Percentiles rank a stretch among this genome's conserved stretches.
Conservation (phyloP, 2,329 filamentous ascomycete species). For the Sclerotinia subarctica region DNA sequence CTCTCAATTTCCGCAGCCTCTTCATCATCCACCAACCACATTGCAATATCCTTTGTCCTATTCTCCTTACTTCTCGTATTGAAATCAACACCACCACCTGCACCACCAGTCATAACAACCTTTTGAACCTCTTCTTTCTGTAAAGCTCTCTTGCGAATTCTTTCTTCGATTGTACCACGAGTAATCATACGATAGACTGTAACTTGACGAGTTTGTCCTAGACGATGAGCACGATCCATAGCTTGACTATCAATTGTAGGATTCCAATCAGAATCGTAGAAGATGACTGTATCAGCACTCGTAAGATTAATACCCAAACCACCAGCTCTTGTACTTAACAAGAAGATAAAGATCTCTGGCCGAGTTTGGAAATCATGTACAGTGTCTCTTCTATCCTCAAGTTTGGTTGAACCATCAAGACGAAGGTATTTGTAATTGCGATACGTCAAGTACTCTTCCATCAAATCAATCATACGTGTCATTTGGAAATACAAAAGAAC, state of each 20-base stretch:
- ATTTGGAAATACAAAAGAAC: constrained; percentile 99
- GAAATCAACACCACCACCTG: constrained; percentile 85
- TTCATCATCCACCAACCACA: constrained; percentile 98
- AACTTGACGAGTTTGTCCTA: constrained; percentile 92
- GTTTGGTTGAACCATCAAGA: constrained; percentile 92
- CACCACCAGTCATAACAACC: constrained; percentile 88
- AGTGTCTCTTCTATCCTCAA: constrained; percentile 94
- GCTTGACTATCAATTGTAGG: constrained; percentile 97
- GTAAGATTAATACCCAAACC: constrained; percentile 98
- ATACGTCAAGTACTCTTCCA: constrained; percentile 98
- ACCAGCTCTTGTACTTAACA: constrained; percentile 92
- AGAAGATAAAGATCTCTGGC: constrained; percentile 94
- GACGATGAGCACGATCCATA: constrained; percentile 97
- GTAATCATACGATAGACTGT: constrained; percentile 98
- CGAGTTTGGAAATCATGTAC: constrained; percentile 95
- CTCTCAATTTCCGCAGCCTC: constrained; percentile 91
- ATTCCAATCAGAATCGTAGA: constrained; percentile 99
- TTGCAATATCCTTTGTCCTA: constrained; percentile 93
- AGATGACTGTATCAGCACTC: constrained; percentile 95
- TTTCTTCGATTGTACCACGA: constrained; percentile 93
- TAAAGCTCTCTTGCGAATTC: constrained; percentile 91
- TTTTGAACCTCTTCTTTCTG: constrained; percentile 99
- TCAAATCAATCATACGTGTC: constrained; percentile 99
- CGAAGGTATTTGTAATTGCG: constrained; percentile 99
- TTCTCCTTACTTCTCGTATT: constrained; percentile 89